Evolutionary conservation across 2,329 filamentous ascomycete genomes (phyloP), one percentile per base, ranked within the genome.

Genomic region (Ophiostoma australiae): DNA sequence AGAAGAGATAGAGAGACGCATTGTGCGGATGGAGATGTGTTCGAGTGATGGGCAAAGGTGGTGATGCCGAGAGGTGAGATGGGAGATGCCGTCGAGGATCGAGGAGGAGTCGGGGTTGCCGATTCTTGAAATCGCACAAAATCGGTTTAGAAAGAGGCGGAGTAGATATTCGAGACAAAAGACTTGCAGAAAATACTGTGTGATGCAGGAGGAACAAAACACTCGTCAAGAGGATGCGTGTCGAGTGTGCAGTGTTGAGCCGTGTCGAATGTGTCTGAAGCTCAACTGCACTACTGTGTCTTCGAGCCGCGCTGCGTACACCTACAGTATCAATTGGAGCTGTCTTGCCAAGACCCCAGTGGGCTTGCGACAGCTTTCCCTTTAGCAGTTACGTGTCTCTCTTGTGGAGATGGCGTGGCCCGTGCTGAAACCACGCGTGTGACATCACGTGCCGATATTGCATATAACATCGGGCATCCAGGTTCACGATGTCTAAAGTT

Each of bases 1-100:
- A 58, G 81, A 78, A 27, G 82, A 78, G n/a, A 79, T 76, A 71
- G 81, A 76, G 75, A 84, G 78, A 74, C 80, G 80, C 83, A 84
- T 84, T 73, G 70, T 70, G 69, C 31, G 27, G 63, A 35, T 23
- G 20, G 13, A 35, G 31, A 33, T 52, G 3, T 63, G 63, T 37
- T 33, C 44, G 20, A 27, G 65, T 8, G 23, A 31, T 4, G 27
- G 11, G 27, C 27, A 31, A 31, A 35, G 8, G 33, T 44, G 37
- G 23, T 15, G 63, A 27, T 37, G 33, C 1, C 1, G 8, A n/a
- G 37, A 20, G 31, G 6, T 15, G 31, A n/a, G 61, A 61, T 61
- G 27, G 0, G 15, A 7, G 13, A 27, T 63, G 58, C 1, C 13
- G 58, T 63, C 27, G 58, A 33, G 58, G 23, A 31, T n/a, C 23